Evolutionary conservation across 441 rosid species (phyloP), one percentile per base, ranked within the genome.

Genomic region (Flueggea neowawraea): DNA sequence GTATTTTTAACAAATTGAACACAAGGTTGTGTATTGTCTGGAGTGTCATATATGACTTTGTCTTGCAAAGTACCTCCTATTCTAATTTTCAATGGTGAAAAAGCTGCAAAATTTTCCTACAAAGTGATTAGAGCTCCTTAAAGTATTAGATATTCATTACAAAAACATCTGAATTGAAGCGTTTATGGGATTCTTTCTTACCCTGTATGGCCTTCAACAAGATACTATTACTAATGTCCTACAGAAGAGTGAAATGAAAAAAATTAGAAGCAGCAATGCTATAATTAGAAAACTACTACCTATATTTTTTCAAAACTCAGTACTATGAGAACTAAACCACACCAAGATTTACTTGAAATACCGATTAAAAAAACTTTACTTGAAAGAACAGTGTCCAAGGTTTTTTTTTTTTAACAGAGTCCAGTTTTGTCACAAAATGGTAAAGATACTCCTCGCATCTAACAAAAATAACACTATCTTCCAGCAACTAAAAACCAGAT

Each of bases 1-100:
- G 84, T 31, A 71, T 82, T 84, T 53, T 52, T 66, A 22, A 73
- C 77, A 70, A 95, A 95, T 56, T 83, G 86, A 71, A 72, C 50
- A 62, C 96, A 95, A 13, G 90, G 79, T 63, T 82, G 74, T 48
- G 76, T 41, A 53, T 61, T 67, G 61, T 85, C 90, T 64, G 71
- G 76, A 22, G 89, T 84, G 33, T 76, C 86, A 75, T 95, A 91
- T 58, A 82, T 66, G 53, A 90, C 91, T 71, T 84, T 78, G 60
- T 95, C 98, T 80, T 95, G 99, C 76, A 92, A 78, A 68, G 89
- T 76, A 32, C 99, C 98, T 7, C 99, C 99, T 62, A 95, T 58
- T 84, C 97, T 87, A 57, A 92, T 86, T 85, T 90, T 90, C 81
- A 95, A 63, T 36, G 97, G 95, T 31, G 95, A 82, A 82, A 92